Evolutionary conservation across 179 eudicot species (phyloP), one percentile per base, ranked within the genome.

Genomic region (Silene vulgaris): DNA sequence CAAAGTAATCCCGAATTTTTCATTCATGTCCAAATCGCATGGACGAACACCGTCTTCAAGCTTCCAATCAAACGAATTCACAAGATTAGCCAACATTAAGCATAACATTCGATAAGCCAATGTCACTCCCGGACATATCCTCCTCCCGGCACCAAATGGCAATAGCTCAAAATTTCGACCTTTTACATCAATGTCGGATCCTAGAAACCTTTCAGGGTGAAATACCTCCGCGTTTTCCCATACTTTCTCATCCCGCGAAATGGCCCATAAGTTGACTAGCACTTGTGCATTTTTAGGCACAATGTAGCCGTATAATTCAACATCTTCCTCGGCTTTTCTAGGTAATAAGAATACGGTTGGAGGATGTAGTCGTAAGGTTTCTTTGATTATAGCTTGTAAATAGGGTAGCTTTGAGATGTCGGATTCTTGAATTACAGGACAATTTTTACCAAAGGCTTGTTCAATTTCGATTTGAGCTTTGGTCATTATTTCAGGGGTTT

Each of bases 271-370:
- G 68, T 81, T 81, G 0, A 81, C 81, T 0, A 81, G 75, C 0
- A 81, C 70, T 74, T 81, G 84, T 28, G 84, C 81, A 29, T 73
- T 71, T 35, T 73, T 80, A 0, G 83, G 83, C 12, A 80, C 72
- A 23, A 43, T 32, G 62, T 77, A 80, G 2, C 83, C 83, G 45
- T 50, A 67, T 16, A 80, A 71, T 8, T 80, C 77, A 13, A 80
- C 83, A 14, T 77, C 80, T 14, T 16, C 19, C 2, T 80, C 77
- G 2, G 83, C 83, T 70, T 80, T 80, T 5, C 83, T 72, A 50
- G 83, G 83, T 4, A 80, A 69, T 37, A 80, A 76, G 64, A 80
- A 80, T 5, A 81, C 84, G 16, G 84, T 81, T 1, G 84, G 84
- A 35, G 84, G 80, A 11, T 81, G 84, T 12, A 81, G 37, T 12